Conservation (phyloP, 805 yeast genomes). For the Pichia heedii region DNA sequence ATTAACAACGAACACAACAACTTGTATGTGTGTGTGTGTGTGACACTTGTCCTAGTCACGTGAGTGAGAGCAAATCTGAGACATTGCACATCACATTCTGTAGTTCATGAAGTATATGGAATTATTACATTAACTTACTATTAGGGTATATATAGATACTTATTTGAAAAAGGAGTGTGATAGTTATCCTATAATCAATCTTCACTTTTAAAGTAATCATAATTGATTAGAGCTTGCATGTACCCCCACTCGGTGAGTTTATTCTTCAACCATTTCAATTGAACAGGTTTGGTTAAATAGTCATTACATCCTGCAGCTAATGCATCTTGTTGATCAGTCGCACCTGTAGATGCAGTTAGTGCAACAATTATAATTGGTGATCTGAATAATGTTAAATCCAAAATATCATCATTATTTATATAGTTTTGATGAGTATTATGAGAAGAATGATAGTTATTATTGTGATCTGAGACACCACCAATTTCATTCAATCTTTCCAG, state of each 20-base stretch:
- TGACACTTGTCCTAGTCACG: too few relatives aligned
- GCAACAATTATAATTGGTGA: slow-evolving; percentile 99
- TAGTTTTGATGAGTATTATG: slow-evolving; percentile 15
- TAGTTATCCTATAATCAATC: not conserved
- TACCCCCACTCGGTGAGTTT: slow-evolving; percentile 98
- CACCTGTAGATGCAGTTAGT: slow-evolving; percentile 82
- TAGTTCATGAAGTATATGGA: too few relatives aligned
- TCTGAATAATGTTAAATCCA: slow-evolving; percentile 58
- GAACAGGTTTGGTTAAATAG: slow-evolving; percentile 92
- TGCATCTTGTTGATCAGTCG: slow-evolving; percentile 81
- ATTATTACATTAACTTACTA: too few relatives aligned
- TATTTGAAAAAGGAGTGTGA: not conserved
- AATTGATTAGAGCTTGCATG: slow-evolving; percentile 95
- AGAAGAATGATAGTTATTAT: not conserved
- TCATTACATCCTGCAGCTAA: slow-evolving; percentile 97
- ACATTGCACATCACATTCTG: too few relatives aligned
- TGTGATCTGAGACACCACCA: slow-evolving; percentile 39
- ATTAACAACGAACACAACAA: too few relatives aligned
- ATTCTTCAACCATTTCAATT: slow-evolving; percentile 84
- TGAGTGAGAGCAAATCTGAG: too few relatives aligned
- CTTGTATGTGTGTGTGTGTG: too few relatives aligned
- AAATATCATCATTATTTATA: slow-evolving; percentile 29
- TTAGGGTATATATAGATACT: too few relatives aligned
- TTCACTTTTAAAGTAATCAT: slow-evolving; percentile 74
- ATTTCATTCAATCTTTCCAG: slow-evolving; percentile 73